These are phyloP conservation scores for Dentipellis sp. DNA, from an alignment of 768 basidiomycete species.

Conservation along the genomic window DNA sequence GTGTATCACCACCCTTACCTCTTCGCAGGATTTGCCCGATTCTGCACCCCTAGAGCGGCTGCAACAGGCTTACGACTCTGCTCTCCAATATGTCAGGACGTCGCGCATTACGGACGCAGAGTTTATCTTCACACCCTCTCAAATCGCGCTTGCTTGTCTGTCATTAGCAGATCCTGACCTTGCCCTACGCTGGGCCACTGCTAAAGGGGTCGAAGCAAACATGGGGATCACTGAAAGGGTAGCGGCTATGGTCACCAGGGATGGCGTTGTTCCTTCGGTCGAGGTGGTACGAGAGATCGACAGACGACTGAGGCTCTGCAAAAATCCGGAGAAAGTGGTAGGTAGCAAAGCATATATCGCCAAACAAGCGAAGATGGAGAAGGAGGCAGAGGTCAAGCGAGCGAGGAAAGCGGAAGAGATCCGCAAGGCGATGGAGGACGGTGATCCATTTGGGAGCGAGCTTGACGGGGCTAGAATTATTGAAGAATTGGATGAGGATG, in stretches of 20 bases:
- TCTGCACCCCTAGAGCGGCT: slow-evolving; percentile 35
- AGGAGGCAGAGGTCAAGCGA: slow-evolving; percentile 59
- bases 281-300: slow-evolving; percentile 87
- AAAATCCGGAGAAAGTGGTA: slow-evolving; percentile 92
- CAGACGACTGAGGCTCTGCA: slow-evolving; percentile 75
- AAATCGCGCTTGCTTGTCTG: slow-evolving; percentile 81
- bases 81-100: slow-evolving; percentile 58
- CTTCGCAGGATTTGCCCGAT: slow-evolving; percentile 47
- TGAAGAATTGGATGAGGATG: slow-evolving; percentile 14
- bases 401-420: slow-evolving; percentile 31
- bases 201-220: slow-evolving; percentile 29
- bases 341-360: slow-evolving; percentile 79
- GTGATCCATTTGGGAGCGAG: slow-evolving; percentile 66
- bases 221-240: slow-evolving; percentile 41
- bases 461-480: slow-evolving; percentile 24
- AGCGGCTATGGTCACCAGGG: slow-evolving; percentile 40
- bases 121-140: slow-evolving; percentile 85
- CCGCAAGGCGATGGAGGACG: slow-evolving; percentile 47
- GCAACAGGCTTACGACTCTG: slow-evolving; percentile 53
- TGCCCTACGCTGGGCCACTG: slow-evolving; percentile 49
- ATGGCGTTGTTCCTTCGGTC: slow-evolving; percentile 61
- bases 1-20: background rate
- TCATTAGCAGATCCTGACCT: slow-evolving; percentile 55
- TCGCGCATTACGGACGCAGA: slow-evolving; percentile 89
- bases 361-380: slow-evolving; percentile 65